Base-by-base conservation (phyloP, 805 yeast species). In the Wickerhamiella siamensis region DNA sequence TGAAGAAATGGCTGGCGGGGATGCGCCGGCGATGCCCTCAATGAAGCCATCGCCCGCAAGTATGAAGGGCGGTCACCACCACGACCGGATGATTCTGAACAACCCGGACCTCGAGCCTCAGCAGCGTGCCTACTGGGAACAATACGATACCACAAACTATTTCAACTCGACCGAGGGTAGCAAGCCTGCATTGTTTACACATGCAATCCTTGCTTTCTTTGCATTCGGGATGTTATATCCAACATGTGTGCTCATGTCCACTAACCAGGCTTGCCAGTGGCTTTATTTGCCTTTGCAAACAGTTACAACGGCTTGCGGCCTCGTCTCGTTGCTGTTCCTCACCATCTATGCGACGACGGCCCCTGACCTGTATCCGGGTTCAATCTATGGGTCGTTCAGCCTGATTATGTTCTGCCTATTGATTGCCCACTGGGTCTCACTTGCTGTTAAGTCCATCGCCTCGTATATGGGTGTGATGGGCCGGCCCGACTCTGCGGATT, bases 41-140 rank as follows among this genome's bases (percentile, higher is more conserved):
- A 41, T 43, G 44, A 31, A 12, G 3, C 43, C 54, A 10, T 43
- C 47, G 1, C 54, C 54, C 5, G 42, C 44, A 43, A 38, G 49
- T 2, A 47, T 47, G 51, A 33, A 36, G 15, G 29, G 21, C 20
- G 20, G 31, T 31, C 52, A 48, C 32, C 48, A 42, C 35, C 58
- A 54, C 27, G 58, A 56, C 6, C 43, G 50, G 22, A 54, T 55
- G 1, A 82, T 87, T 34, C 65, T 86, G 36, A 63, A 75, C 21
- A 56, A 70, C 45, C 79, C 81, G 2, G 54, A 72, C 16, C 67
- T 87, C 38, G 68, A 76, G 15, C 79, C 87, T 0, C 80, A 75
- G 36, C 95, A 86, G 58, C 64, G 75, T 42, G 56, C 68, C 21
- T 87, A 71, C 59, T 87, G 96, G 96, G 76, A 75, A 38, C 56